Conservation (phyloP, 768 basidiomycete genomes). For the Tricholoma hemisulphureum region DNA sequence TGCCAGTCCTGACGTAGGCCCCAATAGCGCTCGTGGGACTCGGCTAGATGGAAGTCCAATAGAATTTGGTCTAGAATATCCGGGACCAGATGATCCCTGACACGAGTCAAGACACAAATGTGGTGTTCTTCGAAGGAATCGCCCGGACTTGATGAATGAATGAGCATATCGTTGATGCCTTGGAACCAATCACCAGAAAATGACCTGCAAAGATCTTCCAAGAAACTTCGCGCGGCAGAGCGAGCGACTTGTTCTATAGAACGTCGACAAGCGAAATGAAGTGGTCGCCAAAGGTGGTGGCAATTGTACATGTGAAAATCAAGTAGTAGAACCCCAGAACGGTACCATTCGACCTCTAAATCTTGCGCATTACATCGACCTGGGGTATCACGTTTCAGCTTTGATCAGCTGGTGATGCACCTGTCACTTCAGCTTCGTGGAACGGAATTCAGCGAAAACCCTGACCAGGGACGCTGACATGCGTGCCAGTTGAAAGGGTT, state of each 20-base stretch:
- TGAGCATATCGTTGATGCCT: not conserved
- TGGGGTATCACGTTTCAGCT: not conserved
- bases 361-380: not conserved
- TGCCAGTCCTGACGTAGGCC: not conserved
- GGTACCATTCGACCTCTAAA: not conserved
- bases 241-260: not conserved
- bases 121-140: not conserved
- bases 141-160: not conserved
- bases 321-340: not conserved
- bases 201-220: too few species aligned
- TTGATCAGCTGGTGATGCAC: constrained; percentile 11
- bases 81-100: not conserved
- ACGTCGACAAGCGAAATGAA: constrained; percentile 1
- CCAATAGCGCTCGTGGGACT: not conserved
- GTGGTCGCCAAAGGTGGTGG: not conserved
- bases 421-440: not conserved
- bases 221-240: not conserved
- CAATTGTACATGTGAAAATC: not conserved
- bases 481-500: not conserved
- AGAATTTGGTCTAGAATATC: not conserved
- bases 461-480: not conserved
- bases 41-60: not conserved
- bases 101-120: not conserved
- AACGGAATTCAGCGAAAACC: not conserved
- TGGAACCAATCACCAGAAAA: not conserved